Conservation (phyloP, 345 rosid species). For the Populus deltoides region DNA sequence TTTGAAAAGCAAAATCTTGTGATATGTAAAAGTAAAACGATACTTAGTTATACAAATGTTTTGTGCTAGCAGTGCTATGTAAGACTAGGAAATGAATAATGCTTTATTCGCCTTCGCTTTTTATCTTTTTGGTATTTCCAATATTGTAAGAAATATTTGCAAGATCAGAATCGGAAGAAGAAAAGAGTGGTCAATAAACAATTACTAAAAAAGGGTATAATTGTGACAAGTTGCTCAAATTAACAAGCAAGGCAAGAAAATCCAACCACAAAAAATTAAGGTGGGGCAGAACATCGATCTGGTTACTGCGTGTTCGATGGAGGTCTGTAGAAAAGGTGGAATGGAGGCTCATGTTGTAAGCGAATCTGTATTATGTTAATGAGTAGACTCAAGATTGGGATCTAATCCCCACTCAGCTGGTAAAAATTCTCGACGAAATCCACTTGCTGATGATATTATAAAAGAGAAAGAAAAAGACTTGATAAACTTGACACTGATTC, state of each 20-base stretch:
- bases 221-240: slow-evolving; percentile 36
- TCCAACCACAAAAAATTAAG: slow-evolving; percentile 15
- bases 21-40: not conserved
- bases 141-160: slow-evolving; percentile 6
- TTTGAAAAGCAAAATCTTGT: not conserved
- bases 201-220: slow-evolving; percentile 8
- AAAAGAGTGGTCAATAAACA: slow-evolving; percentile 24
- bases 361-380: slow-evolving; percentile 25
- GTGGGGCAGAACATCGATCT: slow-evolving; percentile 27
- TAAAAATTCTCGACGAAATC: slow-evolving; percentile 23
- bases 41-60: no score
- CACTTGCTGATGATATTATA: slow-evolving; percentile 28
- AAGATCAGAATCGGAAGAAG: slow-evolving; percentile 3
- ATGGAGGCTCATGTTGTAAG: slow-evolving; percentile 13
- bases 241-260: slow-evolving; percentile 16
- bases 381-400: slow-evolving; percentile 26
- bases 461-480: slow-evolving; percentile 31
- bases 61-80: no score
- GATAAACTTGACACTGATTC: slow-evolving; percentile 31
- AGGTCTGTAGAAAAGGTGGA: slow-evolving; percentile 10
- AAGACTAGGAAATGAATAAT: not conserved
- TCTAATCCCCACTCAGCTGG: slow-evolving; percentile 43
- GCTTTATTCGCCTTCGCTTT: not conserved
- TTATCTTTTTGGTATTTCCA: not conserved
- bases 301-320: slow-evolving; percentile 13